These are phyloP conservation scores for Neurospora sublineolata DNA, from an alignment of 495 filamentous ascomycete species.

Conservation along the genomic window DNA sequence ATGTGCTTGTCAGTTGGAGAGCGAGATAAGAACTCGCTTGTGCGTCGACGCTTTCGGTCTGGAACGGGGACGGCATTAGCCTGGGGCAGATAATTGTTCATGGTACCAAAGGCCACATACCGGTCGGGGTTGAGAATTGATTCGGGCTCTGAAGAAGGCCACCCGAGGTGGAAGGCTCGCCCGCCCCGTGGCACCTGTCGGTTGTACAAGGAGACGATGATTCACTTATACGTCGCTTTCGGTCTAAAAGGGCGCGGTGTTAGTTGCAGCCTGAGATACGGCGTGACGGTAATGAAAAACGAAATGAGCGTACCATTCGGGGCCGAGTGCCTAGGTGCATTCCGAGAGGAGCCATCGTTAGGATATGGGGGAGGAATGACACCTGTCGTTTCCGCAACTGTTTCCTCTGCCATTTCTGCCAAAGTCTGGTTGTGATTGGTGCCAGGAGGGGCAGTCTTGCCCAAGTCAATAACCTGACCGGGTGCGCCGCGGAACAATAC, in stretches of 20 bases:
- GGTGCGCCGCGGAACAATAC: background rate
- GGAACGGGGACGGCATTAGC: background rate
- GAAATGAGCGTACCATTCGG: background rate
- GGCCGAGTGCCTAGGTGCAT: background rate
- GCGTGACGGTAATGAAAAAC: background rate
- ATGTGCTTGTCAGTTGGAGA: background rate
- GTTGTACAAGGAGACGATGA: background rate
- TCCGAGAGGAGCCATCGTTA: background rate
- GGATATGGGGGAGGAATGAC: background rate
- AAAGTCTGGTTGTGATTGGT: background rate
- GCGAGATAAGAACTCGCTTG: background rate
- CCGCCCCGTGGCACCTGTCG: too few relatives aligned
- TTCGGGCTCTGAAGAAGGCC: background rate
- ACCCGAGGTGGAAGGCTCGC: background rate
- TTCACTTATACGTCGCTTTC: background rate
- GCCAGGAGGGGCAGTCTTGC: background rate
- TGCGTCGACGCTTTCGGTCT: background rate
- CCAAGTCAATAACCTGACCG: background rate
- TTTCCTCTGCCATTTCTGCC: background rate
- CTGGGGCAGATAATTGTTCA: background rate
- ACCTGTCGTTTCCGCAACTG: background rate
- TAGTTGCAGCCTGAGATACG: background rate
- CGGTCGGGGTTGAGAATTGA: background rate
- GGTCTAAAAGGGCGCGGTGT: background rate
- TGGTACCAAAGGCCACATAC: background rate